Evolutionary conservation across 345 rosid species (phyloP).

Genomic region (Balakata baccata): DNA sequence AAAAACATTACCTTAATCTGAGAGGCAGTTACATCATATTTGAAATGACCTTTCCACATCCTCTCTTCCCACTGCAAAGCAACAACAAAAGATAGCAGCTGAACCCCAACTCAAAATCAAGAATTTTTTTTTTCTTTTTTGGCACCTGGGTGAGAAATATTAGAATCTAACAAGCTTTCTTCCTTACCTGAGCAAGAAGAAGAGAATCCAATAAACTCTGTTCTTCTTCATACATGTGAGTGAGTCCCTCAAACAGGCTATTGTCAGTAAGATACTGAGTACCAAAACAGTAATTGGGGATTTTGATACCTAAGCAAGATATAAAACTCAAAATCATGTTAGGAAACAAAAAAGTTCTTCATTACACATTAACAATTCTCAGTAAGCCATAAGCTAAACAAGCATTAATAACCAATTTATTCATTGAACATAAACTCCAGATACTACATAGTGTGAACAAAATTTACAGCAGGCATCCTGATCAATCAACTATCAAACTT

Average conservation of each 20-base stretch:
- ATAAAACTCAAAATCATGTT: constrained; percentile 6
- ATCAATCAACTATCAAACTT: neutral
- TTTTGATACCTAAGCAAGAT: constrained; percentile 24
- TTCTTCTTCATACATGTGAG: constrained; percentile 22
- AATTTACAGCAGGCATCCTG: neutral
- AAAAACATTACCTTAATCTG: constrained; percentile 32
- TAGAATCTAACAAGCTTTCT: neutral
- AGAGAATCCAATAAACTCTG: constrained; percentile 33
- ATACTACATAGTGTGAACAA: too few species aligned
- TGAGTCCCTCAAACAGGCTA: constrained; percentile 9
- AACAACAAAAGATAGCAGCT: constrained; percentile 7
- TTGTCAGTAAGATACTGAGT: constrained; percentile 22
- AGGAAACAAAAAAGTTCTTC: neutral
- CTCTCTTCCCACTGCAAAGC: constrained; percentile 42
- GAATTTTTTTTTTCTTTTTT: neutral
- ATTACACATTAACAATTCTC: neutral
- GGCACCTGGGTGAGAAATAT: neutral
- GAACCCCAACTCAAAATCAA: neutral
- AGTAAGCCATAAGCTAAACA: neutral
- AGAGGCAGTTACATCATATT: constrained; percentile 32
- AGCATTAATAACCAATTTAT: neutral
- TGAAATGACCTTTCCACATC: constrained; percentile 30
- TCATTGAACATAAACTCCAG: neutral
- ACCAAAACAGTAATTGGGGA: constrained; percentile 31
- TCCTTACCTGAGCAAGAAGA: constrained; percentile 35